These are phyloP conservation scores for Sugiyamaella chiloensis DNA, from an alignment of 805 yeast species.

Conservation along the genomic window DNA sequence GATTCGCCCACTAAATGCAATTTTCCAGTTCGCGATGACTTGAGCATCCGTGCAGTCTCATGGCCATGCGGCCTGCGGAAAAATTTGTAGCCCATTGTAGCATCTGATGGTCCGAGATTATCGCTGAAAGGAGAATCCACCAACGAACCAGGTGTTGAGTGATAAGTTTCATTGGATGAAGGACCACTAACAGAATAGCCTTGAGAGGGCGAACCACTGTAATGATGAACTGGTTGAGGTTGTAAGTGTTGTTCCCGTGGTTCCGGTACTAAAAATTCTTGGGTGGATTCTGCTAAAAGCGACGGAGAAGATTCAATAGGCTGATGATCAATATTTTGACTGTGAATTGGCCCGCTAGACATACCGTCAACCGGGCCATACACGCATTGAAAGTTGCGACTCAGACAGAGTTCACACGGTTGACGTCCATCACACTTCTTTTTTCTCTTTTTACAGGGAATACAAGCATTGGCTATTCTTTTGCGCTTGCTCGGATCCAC, in stretches of 20 bases:
- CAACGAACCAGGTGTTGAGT: background rate
- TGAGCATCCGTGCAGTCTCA: conserved; percentile 31
- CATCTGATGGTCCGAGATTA: background rate
- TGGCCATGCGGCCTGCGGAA: background rate
- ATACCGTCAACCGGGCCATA: conserved; percentile 20
- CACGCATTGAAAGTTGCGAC: conserved; percentile 31
- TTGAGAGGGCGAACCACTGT: background rate
- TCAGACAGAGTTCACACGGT: conserved; percentile 37
- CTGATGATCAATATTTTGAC: background rate
- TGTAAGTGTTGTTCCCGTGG: background rate
- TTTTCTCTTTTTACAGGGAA: conserved; percentile 42
- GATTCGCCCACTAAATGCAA: conserved; percentile 43
- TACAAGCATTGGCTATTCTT: conserved; percentile 46
- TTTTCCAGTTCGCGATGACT: conserved; percentile 38
- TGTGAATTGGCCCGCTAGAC: background rate
- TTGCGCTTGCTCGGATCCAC: conserved; percentile 29
- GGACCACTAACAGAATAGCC: background rate
- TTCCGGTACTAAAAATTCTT: background rate
- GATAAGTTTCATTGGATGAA: background rate
- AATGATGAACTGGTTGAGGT: background rate
- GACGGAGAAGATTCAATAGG: background rate
- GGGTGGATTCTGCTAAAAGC: background rate
- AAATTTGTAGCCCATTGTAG: background rate
- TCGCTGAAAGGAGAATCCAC: background rate
- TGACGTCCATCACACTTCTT: conserved; percentile 33